Conservation (phyloP, 1,139 yeast genomes). For the Yamadazyma siamensis region DNA sequence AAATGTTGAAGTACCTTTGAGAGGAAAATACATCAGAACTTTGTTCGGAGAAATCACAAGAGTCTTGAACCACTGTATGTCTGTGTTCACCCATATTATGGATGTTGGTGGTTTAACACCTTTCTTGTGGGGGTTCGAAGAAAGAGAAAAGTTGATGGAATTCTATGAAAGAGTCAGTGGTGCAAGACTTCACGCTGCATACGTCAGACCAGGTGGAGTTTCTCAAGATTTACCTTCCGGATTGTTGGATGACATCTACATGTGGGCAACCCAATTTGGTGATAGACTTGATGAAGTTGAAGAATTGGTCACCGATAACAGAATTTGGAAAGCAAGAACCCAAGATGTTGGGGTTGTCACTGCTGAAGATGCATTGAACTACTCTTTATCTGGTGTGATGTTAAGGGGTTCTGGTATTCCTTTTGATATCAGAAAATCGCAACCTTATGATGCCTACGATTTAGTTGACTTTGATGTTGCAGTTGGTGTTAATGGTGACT, state of each 20-base stretch:
- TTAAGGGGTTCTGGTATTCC: slow-evolving; percentile 89
- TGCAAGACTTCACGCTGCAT: slow-evolving; percentile 86
- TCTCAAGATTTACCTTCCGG: slow-evolving; percentile 87
- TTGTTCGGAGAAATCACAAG: slow-evolving; percentile 87
- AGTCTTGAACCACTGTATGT: slow-evolving; percentile 81
- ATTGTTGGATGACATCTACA: slow-evolving; percentile 81
- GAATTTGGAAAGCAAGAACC: slow-evolving; percentile 92
- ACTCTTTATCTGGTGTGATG: slow-evolving; percentile 83
- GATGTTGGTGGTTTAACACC: slow-evolving; percentile 95
- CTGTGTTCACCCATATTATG: slow-evolving; percentile 86
- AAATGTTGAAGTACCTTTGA: slow-evolving; percentile 79
- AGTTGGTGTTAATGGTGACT: slow-evolving; percentile 85
- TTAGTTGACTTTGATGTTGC: slow-evolving; percentile 83
- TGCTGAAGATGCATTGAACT: slow-evolving; percentile 85
- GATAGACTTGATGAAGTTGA: slow-evolving; percentile 90
- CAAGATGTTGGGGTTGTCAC: slow-evolving; percentile 75
- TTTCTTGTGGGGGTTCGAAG: slow-evolving; percentile 93
- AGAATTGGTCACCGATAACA: slow-evolving; percentile 84
- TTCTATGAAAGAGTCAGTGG: slow-evolving; percentile 90
- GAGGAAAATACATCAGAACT: slow-evolving; percentile 84
- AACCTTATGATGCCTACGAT: slow-evolving; percentile 89
- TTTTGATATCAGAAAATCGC: slow-evolving; percentile 80
- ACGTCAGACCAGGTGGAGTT: slow-evolving; percentile 91
- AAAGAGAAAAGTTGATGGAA: slow-evolving; percentile 90
- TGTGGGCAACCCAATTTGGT: slow-evolving; percentile 97